phyloP scores from a whole-genome alignment of 371 early-diverging fungal genomes.

The Mortierella sp. region DNA sequence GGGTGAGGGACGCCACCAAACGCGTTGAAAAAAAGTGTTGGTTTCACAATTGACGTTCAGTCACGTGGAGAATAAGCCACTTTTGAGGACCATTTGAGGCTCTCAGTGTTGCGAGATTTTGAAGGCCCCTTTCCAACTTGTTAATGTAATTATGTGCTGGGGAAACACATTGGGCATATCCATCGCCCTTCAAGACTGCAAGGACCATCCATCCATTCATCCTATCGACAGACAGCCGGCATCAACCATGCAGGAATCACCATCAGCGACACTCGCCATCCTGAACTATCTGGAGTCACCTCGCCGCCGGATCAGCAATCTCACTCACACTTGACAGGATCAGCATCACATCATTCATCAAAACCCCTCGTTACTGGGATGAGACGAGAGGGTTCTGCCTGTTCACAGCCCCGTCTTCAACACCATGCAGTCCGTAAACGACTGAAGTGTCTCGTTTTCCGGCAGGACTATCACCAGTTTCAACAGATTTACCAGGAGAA shows the following conservation, averaged over 20 bases:
- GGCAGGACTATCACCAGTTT: neutral
- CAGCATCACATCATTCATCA: neutral
- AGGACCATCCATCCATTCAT: constrained; percentile 8
- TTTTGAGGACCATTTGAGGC: neutral
- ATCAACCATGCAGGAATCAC: neutral
- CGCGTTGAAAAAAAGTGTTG: too few relatives aligned
- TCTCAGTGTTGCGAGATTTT: neutral
- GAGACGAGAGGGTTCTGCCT: neutral
- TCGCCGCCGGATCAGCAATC: neutral
- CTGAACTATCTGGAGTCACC: neutral
- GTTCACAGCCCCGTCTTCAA: neutral
- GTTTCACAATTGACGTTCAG: too few relatives aligned
- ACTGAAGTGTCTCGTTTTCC: neutral
- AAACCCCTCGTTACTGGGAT: neutral
- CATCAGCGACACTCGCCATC: neutral
- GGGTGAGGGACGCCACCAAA: too few relatives aligned
- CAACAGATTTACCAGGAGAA: constrained; percentile 6
- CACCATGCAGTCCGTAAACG: neutral
- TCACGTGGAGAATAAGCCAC: constrained; percentile 4
- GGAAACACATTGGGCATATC: constrained; percentile 5
- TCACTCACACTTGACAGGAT: neutral
- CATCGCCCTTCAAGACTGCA: neutral
- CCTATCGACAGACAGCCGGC: neutral
- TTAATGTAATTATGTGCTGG: constrained; percentile 12
- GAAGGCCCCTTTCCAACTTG: constrained; percentile 11